Percentiles rank a stretch among this genome's conserved stretches.
Evolutionary conservation across 2,329 filamentous ascomycete species (phyloP).

Genomic region (Balansia obtecta): DNA sequence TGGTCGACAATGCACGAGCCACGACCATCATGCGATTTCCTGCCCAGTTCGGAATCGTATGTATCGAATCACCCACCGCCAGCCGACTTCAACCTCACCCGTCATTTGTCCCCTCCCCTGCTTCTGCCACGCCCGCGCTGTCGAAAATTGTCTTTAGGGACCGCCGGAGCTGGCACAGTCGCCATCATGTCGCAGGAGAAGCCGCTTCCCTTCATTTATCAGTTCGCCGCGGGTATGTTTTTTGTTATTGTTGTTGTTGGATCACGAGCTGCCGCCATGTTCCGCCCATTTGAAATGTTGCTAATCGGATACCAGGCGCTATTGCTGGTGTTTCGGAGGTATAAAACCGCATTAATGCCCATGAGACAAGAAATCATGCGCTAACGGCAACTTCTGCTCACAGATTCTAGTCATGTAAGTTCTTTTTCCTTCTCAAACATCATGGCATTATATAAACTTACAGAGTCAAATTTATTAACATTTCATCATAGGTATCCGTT

Average conservation of each 20-base stretch:
- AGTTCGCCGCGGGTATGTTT: constrained; percentile 84
- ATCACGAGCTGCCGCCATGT: constrained; percentile 4
- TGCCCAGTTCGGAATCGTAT: background rate
- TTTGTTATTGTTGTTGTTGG: constrained; percentile 19
- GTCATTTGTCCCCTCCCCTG: background rate
- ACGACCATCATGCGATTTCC: no score
- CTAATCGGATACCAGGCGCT: constrained; percentile 44
- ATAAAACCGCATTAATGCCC: constrained; percentile 14
- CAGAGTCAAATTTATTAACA: background rate
- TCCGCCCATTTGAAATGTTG: background rate
- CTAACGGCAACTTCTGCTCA: constrained; percentile 4
- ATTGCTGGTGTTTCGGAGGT: constrained; percentile 97
- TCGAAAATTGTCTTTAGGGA: constrained; percentile 10
- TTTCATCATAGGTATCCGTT: constrained; percentile 69
- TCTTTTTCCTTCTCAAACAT: background rate
- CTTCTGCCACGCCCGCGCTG: constrained; percentile 1
- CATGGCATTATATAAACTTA: background rate
- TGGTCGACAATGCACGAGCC: no score
- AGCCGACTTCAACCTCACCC: constrained; percentile 2
- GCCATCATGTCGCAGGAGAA: constrained; percentile 52
- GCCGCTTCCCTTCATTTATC: constrained; percentile 84
- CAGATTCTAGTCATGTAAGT: constrained; percentile 80
- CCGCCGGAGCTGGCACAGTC: constrained; percentile 4
- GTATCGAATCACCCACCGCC: background rate
- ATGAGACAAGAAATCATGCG: background rate